These are phyloP conservation scores for Phyllosticta ampelicida DNA, from an alignment of 2,329 filamentous ascomycete genomes.

Conservation along the genomic window DNA sequence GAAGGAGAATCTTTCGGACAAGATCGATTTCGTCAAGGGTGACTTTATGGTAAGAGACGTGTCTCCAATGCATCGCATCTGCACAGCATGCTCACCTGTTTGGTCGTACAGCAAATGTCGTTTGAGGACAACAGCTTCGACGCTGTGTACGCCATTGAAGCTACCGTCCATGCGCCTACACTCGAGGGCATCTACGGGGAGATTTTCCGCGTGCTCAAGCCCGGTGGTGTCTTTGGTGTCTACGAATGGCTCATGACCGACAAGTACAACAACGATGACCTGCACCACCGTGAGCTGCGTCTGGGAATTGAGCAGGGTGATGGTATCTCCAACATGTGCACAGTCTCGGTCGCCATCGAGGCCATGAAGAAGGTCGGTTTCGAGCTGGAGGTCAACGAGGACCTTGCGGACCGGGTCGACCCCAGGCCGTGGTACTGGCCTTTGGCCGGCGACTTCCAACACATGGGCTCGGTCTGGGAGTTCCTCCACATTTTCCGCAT, in stretches of 20 bases:
- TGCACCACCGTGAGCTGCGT: conserved; percentile 78
- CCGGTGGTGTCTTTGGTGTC: conserved; percentile 88
- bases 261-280: conserved; percentile 79
- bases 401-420: conserved; percentile 69
- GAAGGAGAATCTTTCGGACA: conserved; percentile 68
- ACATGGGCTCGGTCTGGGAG: conserved; percentile 71
- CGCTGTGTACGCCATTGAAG: conserved; percentile 93
- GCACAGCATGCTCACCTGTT: background rate
- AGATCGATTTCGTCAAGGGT: conserved; percentile 82
- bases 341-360: conserved; percentile 63
- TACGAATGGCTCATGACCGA: conserved; percentile 99
- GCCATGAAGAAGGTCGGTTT: conserved; percentile 88
- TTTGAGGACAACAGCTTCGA: conserved; percentile 91
- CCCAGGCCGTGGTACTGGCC: conserved; percentile 89
- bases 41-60: conserved; percentile 68
- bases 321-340: conserved; percentile 97
- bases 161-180: conserved; percentile 85
- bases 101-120: conserved; percentile 62
- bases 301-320: conserved; percentile 92
- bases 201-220: conserved; percentile 92
- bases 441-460: conserved; percentile 70
- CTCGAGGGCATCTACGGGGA: conserved; percentile 88
- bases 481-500: conserved; percentile 76
- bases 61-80: conserved; percentile 5
- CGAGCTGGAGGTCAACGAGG: conserved; percentile 70